phyloP scores from a whole-genome alignment of 305 asterid genomes.

The Striga hermonthica region DNA sequence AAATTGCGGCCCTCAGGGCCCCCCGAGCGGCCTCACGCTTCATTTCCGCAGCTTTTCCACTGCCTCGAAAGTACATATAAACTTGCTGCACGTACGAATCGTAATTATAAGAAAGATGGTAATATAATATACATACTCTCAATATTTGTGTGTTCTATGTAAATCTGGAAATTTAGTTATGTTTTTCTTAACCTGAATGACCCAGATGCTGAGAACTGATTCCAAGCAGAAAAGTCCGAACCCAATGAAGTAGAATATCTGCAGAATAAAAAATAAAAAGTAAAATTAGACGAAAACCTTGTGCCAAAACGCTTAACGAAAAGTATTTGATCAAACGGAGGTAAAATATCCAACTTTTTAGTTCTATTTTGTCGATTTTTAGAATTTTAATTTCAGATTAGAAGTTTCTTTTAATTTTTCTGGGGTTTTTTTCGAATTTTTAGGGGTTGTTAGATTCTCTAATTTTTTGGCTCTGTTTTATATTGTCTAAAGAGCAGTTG shows the following conservation, averaged over 20 bases:
- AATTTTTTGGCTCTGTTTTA: too few species aligned
- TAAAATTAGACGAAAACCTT: too few species aligned
- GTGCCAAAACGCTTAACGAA: too few species aligned
- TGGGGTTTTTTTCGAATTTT: too few species aligned
- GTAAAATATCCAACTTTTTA: too few species aligned
- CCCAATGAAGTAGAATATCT: slow-evolving; percentile 95
- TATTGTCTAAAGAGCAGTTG: too few species aligned
- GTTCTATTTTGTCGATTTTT: too few species aligned
- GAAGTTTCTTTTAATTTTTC: too few species aligned
- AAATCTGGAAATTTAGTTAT: background rate
- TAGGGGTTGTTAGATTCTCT: too few species aligned
- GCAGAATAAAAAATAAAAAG: slow-evolving; percentile 15
- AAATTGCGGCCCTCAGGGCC: slow-evolving; percentile 75
- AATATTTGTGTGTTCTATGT: background rate
- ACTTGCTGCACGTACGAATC: slow-evolving; percentile 65
- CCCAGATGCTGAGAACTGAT: slow-evolving; percentile 89
- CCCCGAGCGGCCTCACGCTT: slow-evolving; percentile 82
- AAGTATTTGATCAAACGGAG: too few species aligned
- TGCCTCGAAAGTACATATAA: slow-evolving; percentile 88
- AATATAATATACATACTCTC: background rate
- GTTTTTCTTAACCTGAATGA: slow-evolving; percentile 61
- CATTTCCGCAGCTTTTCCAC: slow-evolving; percentile 93
- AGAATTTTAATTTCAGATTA: too few species aligned
- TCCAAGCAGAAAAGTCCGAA: slow-evolving; percentile 90
- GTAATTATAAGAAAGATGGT: background rate